A percentile compares a stretch with the other conserved stretches of the same genome.
Evolutionary conservation across 2,329 filamentous ascomycete species (phyloP).

Genomic region (Penicillium sp.): DNA sequence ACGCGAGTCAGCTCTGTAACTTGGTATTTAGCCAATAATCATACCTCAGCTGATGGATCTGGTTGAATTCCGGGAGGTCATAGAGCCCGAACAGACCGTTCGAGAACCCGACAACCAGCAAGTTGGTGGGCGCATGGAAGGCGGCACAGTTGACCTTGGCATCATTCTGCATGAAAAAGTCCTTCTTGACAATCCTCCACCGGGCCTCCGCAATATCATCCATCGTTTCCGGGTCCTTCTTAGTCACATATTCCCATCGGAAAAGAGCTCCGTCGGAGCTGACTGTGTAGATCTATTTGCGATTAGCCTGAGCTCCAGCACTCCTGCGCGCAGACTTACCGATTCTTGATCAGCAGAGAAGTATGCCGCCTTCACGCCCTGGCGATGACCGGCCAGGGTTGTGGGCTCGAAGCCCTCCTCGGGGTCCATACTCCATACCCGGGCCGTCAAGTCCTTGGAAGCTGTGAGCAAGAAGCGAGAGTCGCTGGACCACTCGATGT

Average conservation of each 20-base stretch:
- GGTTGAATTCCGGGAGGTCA: conserved; percentile 89
- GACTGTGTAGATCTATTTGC: conserved; percentile 69
- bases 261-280: conserved; percentile 97
- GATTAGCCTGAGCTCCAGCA: too few relatives aligned
- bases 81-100: conserved; percentile 90
- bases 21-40: conserved; percentile 12
- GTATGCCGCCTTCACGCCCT: conserved; percentile 84
- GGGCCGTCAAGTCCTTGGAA: conserved; percentile 81
- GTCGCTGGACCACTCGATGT: conserved; percentile 91
- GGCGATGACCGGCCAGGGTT: conserved; percentile 79
- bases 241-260: conserved; percentile 72
- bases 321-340: too few relatives aligned
- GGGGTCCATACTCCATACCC: conserved; percentile 86
- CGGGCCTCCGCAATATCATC: conserved; percentile 60
- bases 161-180: conserved; percentile 89
- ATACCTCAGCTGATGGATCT: conserved; percentile 70
- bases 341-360: conserved; percentile 90
- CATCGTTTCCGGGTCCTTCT: conserved; percentile 53
- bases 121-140: conserved; percentile 74
- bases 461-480: conserved; percentile 89
- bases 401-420: conserved; percentile 86
- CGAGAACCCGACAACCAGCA: conserved; percentile 95
- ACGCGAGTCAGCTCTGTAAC: too few relatives aligned
- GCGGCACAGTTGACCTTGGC: conserved; percentile 81
- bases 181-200: conserved; percentile 83